Evolutionary conservation across 2,329 filamentous ascomycete genomes (phyloP), one percentile per base, ranked within the genome.

Genomic region (Myotisia sp.): DNA sequence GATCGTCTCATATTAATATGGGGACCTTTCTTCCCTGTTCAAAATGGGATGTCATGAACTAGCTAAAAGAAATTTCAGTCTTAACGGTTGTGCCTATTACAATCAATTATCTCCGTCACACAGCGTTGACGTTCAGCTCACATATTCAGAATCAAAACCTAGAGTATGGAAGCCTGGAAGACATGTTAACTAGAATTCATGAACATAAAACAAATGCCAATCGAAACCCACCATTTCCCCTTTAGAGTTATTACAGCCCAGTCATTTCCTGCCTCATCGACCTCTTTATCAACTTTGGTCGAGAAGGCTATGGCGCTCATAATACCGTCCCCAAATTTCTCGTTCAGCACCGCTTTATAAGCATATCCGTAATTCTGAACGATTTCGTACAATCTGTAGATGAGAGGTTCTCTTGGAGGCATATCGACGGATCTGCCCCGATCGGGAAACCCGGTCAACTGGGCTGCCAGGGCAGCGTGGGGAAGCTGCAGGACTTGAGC

Each of bases 281-380:
- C 76, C 70, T 95, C 87, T 70, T 92, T 92, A 56, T 94, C 84
- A 2, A 95, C 80, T 52, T 84, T 84, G 0, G 84, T 92, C 34
- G 75, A 80, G 57, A 93, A 94, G 10, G 76, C 75, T 51, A 94
- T 93, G 1, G 86, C 87, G 53, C 84, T 92, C 87, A 95, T 94
- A 52, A 95, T 95, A 1, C 87, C 87, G 53, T 86, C 80, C 0
- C 80, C 80, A 52, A 84, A 85, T 67, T 94, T 94, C 70, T 95
- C 87, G 47, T 95, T 94, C 57, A 94, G 55, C 3, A 95, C 72
- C 1, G 85, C 86, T 68, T 94, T 94, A 62, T 92, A 94, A 1
- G 86, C 82, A 56, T 93, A 92, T 1, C 87, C 87, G 51, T 94
- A 94, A 57, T 93, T 95, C 63, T 94, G 86, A 42, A 95, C 78